Conservation (phyloP, 768 basidiomycete genomes). For the Pulveroboletus ravenelii region DNA sequence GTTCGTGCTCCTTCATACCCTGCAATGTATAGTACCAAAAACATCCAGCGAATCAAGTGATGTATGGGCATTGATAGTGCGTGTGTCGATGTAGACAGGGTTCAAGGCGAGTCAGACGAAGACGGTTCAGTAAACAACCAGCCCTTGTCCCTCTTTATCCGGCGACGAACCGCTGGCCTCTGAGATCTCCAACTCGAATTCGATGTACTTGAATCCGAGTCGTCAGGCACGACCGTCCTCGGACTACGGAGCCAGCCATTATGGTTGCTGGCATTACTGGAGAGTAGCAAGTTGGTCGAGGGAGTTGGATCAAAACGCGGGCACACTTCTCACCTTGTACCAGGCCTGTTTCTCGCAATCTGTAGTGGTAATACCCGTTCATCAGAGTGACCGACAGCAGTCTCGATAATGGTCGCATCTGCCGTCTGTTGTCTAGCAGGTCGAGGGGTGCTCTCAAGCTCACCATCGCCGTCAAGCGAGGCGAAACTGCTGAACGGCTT, state of each 20-base stretch:
- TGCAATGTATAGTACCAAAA: neutral
- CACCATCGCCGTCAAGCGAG: slow-evolving; percentile 4
- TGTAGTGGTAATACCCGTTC: slow-evolving; percentile 13
- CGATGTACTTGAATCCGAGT: slow-evolving; percentile 22
- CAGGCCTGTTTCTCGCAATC: slow-evolving; percentile 12
- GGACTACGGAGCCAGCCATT: slow-evolving; percentile 13
- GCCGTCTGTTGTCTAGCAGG: slow-evolving; percentile 9
- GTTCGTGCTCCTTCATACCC: neutral
- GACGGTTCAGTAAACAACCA: slow-evolving; percentile 18
- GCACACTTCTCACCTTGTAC: slow-evolving; percentile 11
- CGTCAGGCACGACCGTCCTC: slow-evolving; percentile 1
- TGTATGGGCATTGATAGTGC: neutral
- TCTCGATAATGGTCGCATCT: neutral
- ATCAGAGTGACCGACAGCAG: neutral
- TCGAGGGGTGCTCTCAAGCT: slow-evolving; percentile 24
- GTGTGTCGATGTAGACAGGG: neutral
- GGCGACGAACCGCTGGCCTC: neutral
- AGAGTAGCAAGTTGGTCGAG: neutral
- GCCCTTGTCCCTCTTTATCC: neutral
- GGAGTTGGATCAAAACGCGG: too few species aligned
- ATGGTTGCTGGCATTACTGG: neutral
- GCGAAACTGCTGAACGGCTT: neutral
- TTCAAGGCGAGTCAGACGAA: slow-evolving; percentile 4
- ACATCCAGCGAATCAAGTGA: neutral
- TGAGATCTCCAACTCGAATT: slow-evolving; percentile 9